Evolutionary conservation across 306 rosid genomes (phyloP), one percentile per base, ranked within the genome.

Genomic region (Senna siamea): DNA sequence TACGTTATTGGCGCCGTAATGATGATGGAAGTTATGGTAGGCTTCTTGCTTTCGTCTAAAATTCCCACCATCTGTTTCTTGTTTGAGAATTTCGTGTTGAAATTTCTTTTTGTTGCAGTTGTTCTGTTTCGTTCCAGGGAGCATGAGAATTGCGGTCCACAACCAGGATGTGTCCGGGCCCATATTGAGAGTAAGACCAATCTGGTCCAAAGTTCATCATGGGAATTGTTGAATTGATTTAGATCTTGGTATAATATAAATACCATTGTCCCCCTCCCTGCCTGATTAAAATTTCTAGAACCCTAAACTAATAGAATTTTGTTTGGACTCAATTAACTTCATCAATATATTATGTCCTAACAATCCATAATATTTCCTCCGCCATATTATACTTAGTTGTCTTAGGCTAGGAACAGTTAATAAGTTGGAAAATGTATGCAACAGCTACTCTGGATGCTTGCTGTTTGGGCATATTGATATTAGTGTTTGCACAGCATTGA

Each of bases 1-100:
- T 92, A 63, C 96, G 99, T 46, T 94, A 94, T 73, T 94, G 99
- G 99, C 99, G 99, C 62, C 93, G 97, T 43, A 94, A 94, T 84
- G 99, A 94, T 75, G 99, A 94, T 51, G 99, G 99, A 76, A 94
- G 93, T 85, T 94, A 94, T 73, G 99, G 99, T 89, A 81, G 64
- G 88, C 67, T 46, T 54, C 73, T 68, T 78, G 65, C 61, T 57
- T 64, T 26, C 30, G 50, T 68, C 43, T 58, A 32, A 50, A 61
- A 14, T 55, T 56, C 48, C 53, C 43, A 37, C n/a, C 15, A 17
- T 73, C 2, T 56, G 57, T 83, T 73, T 70, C 53, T 69, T n/a
- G 18, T 43, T 73, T 40, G 55, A 50, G 64, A 55, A 52, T 54
- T 57, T 70, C 44, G 55, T 9, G 5, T 56, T 58, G 64, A 75